Conservation (phyloP, 352 stramenopile species). For the Phytophthora quininea region DNA sequence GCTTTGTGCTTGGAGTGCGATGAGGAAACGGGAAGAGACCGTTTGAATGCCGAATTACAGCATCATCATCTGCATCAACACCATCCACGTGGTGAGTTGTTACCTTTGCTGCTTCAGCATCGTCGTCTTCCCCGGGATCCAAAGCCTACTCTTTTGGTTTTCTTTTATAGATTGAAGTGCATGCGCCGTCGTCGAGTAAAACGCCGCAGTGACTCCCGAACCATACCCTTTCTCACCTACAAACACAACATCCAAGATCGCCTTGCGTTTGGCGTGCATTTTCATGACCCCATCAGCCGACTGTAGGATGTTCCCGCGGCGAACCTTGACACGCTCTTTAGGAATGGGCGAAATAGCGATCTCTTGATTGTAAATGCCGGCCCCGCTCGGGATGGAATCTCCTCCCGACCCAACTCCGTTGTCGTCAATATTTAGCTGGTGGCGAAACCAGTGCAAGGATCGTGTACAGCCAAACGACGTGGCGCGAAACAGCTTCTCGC, state of each 20-base stretch:
- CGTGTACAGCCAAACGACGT: constrained; percentile 83
- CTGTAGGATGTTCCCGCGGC: constrained; percentile 74
- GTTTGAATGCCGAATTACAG: constrained; percentile 78
- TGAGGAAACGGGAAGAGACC: constrained; percentile 80
- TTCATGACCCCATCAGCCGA: constrained; percentile 86
- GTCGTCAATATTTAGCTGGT: constrained; percentile 66
- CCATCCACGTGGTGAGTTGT: constrained; percentile 3
- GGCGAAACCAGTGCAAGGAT: constrained; percentile 84
- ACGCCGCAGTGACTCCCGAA: constrained; percentile 82
- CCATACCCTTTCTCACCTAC: constrained; percentile 86
- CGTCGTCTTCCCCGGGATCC: constrained; percentile 65
- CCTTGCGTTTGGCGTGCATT: constrained; percentile 84
- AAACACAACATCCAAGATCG: constrained; percentile 87
- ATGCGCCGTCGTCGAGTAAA: constrained; percentile 81
- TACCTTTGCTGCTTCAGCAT: constrained; percentile 21
- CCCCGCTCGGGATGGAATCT: constrained; percentile 25
- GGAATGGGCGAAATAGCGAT: constrained; percentile 85
- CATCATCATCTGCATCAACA: constrained; percentile 34
- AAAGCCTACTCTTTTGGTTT: constrained; percentile 53
- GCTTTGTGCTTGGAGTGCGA: constrained; percentile 22
- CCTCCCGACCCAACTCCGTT: constrained; percentile 13
- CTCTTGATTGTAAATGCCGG: constrained; percentile 74
- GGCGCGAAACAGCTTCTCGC: constrained; percentile 74
- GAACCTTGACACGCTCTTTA: constrained; percentile 87
- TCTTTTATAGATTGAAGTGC: constrained; percentile 65